Evolutionary conservation across 805 yeast genomes (phyloP).

Genomic region (Ascoidea asiatica): DNA sequence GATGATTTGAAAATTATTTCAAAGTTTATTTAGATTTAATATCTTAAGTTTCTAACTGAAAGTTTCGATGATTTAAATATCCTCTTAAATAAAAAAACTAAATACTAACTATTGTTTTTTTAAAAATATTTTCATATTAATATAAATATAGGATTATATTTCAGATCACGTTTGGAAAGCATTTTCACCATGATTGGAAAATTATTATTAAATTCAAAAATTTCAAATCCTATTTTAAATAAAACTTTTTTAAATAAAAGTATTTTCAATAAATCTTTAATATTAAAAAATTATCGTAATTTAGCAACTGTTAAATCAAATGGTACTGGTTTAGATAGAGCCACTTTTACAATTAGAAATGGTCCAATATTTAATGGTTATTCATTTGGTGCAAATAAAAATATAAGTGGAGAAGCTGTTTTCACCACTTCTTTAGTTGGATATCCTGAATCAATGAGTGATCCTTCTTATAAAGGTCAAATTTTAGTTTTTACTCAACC

Average conservation of each 20-base stretch:
- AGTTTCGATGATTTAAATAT: too few relatives aligned
- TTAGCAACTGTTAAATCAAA: constrained; percentile 1
- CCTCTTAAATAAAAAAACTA: too few relatives aligned
- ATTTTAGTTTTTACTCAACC: constrained; percentile 96
- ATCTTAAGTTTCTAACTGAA: too few relatives aligned
- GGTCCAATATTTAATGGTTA: constrained; percentile 90
- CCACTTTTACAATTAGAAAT: constrained; percentile 79
- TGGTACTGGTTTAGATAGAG: constrained; percentile 41
- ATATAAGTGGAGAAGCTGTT: constrained; percentile 93
- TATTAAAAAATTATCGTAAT: not conserved
- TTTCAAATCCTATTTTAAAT: not conserved
- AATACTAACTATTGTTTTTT: too few relatives aligned
- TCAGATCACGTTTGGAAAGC: not conserved
- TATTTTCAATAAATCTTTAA: not conserved
- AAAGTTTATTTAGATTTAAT: too few relatives aligned
- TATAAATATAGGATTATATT: not conserved
- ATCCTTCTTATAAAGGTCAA: constrained; percentile 96
- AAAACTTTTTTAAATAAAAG: too few relatives aligned
- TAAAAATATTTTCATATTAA: too few relatives aligned
- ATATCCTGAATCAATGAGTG: constrained; percentile 98
- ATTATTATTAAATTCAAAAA: not conserved
- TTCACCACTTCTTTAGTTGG: constrained; percentile 97
- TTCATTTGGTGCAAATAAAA: constrained; percentile 91
- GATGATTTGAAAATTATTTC: too few relatives aligned
- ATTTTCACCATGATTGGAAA: not conserved